Evolutionary conservation across 1,284 basidiomycete species (phyloP).

Genomic region (Polyporus tsugae): DNA sequence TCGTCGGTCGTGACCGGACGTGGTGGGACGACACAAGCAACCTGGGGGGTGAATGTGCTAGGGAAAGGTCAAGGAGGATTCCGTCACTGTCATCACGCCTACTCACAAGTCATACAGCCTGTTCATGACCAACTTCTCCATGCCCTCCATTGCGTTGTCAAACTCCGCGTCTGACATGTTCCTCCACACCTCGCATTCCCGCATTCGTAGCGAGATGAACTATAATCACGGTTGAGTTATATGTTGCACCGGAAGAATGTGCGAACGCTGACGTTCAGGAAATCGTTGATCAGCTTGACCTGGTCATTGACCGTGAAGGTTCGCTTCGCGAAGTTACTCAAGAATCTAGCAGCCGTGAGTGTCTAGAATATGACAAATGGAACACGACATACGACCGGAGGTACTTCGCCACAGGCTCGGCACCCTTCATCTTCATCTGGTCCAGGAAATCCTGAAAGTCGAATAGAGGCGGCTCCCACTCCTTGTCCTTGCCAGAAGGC

Average conservation of each 20-base stretch:
- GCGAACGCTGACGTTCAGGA: slow-evolving; percentile 71
- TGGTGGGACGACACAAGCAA: slow-evolving; percentile 67
- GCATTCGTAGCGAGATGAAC: slow-evolving; percentile 92
- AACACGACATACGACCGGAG: slow-evolving; percentile 78
- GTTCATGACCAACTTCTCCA: slow-evolving; percentile 99
- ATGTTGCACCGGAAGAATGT: neutral
- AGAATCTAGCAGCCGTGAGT: slow-evolving; percentile 62
- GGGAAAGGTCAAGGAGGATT: neutral
- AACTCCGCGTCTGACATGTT: slow-evolving; percentile 84
- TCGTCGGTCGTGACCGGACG: slow-evolving; percentile 94
- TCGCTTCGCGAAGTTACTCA: slow-evolving; percentile 91
- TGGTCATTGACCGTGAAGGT: slow-evolving; percentile 92
- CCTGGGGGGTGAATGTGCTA: slow-evolving; percentile 91
- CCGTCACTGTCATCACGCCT: neutral
- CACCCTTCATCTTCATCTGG: slow-evolving; percentile 86
- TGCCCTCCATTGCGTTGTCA: slow-evolving; percentile 97
- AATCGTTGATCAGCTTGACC: slow-evolving; percentile 93
- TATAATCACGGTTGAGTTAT: slow-evolving; percentile 41
- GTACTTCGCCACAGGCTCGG: slow-evolving; percentile 92
- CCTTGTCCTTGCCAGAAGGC: slow-evolving; percentile 34
- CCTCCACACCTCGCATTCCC: slow-evolving; percentile 85
- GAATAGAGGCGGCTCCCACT: slow-evolving; percentile 56
- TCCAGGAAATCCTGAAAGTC: slow-evolving; percentile 91
- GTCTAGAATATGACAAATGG: neutral
- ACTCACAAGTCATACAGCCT: slow-evolving; percentile 91